These are phyloP conservation scores for Mercurialis annua DNA, from an alignment of 345 rosid genomes.

Conservation along the genomic window DNA sequence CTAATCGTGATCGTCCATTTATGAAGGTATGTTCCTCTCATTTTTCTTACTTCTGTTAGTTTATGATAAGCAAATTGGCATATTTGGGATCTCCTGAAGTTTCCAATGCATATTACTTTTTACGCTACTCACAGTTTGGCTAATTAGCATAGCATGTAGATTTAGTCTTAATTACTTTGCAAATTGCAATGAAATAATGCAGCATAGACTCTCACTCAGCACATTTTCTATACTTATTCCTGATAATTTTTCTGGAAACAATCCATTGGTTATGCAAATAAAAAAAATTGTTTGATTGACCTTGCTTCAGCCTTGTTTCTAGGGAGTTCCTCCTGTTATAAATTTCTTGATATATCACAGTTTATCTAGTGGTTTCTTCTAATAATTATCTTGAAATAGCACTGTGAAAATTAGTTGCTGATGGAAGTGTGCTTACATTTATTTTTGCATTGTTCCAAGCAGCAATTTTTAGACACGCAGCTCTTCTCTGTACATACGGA, in stretches of 20 bases:
- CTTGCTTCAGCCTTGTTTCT: not conserved
- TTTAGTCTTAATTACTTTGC: too few relatives aligned
- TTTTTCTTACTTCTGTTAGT: too few relatives aligned
- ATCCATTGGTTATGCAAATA: not conserved
- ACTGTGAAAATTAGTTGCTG: not conserved
- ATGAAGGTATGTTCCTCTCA: conserved; percentile 61
- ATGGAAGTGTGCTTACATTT: conserved; percentile 12
- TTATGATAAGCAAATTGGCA: not conserved
- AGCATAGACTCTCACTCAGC: too few relatives aligned
- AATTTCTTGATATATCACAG: not conserved
- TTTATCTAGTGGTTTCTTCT: not conserved
- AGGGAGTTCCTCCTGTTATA: not conserved
- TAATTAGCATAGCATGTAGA: too few relatives aligned
- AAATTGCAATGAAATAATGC: too few relatives aligned
- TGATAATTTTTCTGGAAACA: not conserved
- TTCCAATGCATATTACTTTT: too few relatives aligned
- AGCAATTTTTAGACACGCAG: conserved; percentile 88
- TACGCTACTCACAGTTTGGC: too few relatives aligned
- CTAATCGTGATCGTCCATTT: conserved; percentile 71
- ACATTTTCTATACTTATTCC: not conserved
- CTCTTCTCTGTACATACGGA: conserved; percentile 96
- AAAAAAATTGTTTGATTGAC: not conserved
- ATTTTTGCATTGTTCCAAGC: conserved; percentile 16
- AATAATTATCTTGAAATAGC: too few relatives aligned
- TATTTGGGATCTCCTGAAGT: not conserved